Evolutionary conservation across 805 yeast species (phyloP).

Genomic region (Schwanniomyces yamadae): DNA sequence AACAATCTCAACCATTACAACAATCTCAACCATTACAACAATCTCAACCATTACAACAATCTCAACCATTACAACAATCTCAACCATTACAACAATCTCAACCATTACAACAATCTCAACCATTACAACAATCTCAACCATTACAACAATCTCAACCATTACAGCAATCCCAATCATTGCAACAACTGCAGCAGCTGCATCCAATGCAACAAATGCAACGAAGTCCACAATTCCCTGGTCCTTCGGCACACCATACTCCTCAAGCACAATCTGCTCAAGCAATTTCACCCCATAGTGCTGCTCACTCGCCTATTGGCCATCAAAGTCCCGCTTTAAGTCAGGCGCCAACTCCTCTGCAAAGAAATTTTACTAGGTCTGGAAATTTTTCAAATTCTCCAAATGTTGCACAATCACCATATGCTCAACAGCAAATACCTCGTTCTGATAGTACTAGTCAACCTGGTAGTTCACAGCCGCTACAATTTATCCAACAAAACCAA

Average conservation of each 20-base stretch:
- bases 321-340: constrained; percentile 31
- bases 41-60: constrained; percentile 32
- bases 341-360: constrained; percentile 27
- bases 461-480: constrained; percentile 2
- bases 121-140: constrained; percentile 9
- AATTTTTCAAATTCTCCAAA: constrained; percentile 32
- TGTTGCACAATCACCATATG: constrained; percentile 29
- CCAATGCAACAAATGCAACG: constrained; percentile 13
- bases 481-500: constrained; percentile 8
- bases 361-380: constrained; percentile 28
- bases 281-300: constrained; percentile 4
- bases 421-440: constrained; percentile 16
- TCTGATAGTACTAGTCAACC: constrained; percentile 14
- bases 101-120: constrained; percentile 10
- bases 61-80: constrained; percentile 15
- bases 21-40: constrained; percentile 27
- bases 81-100: constrained; percentile 20
- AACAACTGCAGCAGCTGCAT: constrained; percentile 10
- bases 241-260: constrained; percentile 10
- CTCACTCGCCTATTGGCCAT: constrained; percentile 9
- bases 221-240: constrained; percentile 15
- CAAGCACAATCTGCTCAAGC: constrained; percentile 7
- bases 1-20: constrained; percentile 9
- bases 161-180: constrained; percentile 9
- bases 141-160: constrained; percentile 1